Evolutionary conservation across 352 stramenopile genomes (phyloP).

Genomic region (Aphanomyces stellatus): DNA sequence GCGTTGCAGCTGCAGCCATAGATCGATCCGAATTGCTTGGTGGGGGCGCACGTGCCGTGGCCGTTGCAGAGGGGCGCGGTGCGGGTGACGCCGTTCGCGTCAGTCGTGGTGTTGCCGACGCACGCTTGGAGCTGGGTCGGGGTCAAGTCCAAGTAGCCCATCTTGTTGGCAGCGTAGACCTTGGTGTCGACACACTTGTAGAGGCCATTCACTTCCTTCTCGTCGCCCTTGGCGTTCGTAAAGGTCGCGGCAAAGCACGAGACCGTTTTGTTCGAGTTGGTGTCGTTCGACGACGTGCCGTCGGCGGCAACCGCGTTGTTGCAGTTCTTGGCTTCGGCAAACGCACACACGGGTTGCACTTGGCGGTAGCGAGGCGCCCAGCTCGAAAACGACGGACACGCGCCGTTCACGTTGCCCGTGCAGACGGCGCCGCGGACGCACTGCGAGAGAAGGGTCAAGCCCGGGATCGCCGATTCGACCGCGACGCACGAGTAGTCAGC

Average conservation of each 20-base stretch:
- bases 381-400: conserved; percentile 62
- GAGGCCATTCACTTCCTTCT: conserved; percentile 13
- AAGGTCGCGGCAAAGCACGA: conserved; percentile 14
- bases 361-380: conserved; percentile 57
- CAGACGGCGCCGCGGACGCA: conserved; percentile 56
- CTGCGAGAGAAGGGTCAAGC: conserved; percentile 57
- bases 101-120: conserved; percentile 29
- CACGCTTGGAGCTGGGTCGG: conserved; percentile 22
- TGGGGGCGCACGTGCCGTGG: conserved; percentile 53
- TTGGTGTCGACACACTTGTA: conserved; percentile 58
- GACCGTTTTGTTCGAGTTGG: conserved; percentile 6
- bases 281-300: conserved; percentile 19
- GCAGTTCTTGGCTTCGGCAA: conserved; percentile 62
- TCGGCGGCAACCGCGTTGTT: conserved; percentile 34
- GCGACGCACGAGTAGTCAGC: conserved; percentile 52
- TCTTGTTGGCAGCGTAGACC: conserved; percentile 32
- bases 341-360: conserved; percentile 71
- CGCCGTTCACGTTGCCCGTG: conserved; percentile 46
- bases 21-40: conserved; percentile 29
- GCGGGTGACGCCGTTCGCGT: not conserved
- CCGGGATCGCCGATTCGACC: conserved; percentile 52
- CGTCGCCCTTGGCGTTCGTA: not conserved
- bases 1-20: conserved; percentile 67
- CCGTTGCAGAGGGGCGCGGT: conserved; percentile 37
- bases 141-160: conserved; percentile 45